These are phyloP conservation scores for Ceratobasidium sp. DNA, from an alignment of 1,284 basidiomycete genomes.

Conservation along the genomic window DNA sequence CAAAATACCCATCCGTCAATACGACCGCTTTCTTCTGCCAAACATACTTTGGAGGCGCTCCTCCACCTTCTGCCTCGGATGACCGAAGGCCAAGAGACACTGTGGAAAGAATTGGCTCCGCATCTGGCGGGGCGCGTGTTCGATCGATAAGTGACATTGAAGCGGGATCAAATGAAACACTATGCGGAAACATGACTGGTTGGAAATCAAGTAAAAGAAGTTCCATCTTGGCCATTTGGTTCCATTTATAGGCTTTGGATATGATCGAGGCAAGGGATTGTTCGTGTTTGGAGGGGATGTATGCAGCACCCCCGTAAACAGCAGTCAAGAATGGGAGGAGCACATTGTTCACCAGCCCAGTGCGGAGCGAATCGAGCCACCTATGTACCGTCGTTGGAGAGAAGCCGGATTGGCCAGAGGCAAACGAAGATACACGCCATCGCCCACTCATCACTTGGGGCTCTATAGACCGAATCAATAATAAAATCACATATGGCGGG, in stretches of 20 bases:
- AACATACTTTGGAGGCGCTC: neutral
- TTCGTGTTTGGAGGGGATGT: constrained; percentile 4
- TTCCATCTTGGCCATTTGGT: constrained; percentile 31
- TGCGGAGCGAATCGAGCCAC: constrained; percentile 3
- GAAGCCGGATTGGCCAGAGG: neutral
- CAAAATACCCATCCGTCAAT: constrained; percentile 18
- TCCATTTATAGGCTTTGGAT: constrained; percentile 20
- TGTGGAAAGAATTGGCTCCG: constrained; percentile 21
- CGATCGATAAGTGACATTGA: neutral
- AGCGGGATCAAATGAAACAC: constrained; percentile 8
- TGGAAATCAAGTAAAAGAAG: constrained; percentile 32
- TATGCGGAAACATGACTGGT: constrained; percentile 16
- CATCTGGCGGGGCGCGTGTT: neutral
- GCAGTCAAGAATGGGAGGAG: constrained; percentile 11
- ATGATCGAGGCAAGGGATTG: constrained; percentile 2
- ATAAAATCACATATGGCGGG: neutral
- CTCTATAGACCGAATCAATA: neutral
- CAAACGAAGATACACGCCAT: constrained; percentile 27
- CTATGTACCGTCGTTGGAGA: neutral
- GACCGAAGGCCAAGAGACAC: constrained; percentile 17
- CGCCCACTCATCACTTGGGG: constrained; percentile 30
- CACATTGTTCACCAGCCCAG: neutral
- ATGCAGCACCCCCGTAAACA: constrained; percentile 13
- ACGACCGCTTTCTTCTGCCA: constrained; percentile 16
- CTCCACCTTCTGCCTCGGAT: constrained; percentile 28